These are phyloP conservation scores for Ceratorhiza oryzae-sativae DNA, from an alignment of 1,284 basidiomycete genomes.

Conservation along the genomic window DNA sequence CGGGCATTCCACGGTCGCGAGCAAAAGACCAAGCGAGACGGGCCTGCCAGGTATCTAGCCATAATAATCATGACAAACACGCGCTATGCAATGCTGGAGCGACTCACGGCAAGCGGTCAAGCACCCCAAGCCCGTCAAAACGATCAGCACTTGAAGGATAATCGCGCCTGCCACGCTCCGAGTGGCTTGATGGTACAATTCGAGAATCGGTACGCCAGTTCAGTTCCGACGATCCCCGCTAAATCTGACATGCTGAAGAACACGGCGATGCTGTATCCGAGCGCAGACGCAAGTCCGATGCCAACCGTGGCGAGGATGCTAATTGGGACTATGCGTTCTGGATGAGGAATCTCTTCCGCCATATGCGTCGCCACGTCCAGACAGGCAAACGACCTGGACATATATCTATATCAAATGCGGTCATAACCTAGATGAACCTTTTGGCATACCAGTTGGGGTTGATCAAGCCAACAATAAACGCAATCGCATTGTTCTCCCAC, in stretches of 20 bases:
- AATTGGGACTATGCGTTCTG: conserved; percentile 29
- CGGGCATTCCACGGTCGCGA: conserved; percentile 25
- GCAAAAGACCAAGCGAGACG: conserved; percentile 35
- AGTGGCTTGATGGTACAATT: conserved; percentile 27
- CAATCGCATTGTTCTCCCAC: conserved; percentile 35
- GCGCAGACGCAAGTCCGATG: conserved; percentile 19
- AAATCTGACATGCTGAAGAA: conserved; percentile 33
- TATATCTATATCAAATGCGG: neutral
- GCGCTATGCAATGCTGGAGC: neutral
- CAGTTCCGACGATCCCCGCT: neutral
- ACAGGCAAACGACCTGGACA: conserved; percentile 23
- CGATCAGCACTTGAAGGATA: conserved; percentile 8
- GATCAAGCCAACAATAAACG: conserved; percentile 32
- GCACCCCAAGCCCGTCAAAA: conserved; percentile 24
- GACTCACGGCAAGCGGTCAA: conserved; percentile 32
- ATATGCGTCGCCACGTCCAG: conserved; percentile 35
- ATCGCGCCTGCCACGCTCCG: conserved; percentile 17
- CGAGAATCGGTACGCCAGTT: conserved; percentile 31
- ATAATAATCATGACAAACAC: neutral
- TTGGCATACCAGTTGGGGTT: conserved; percentile 13
- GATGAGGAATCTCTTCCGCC: conserved; percentile 34
- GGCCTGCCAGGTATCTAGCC: conserved; percentile 36
- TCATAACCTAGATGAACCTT: neutral
- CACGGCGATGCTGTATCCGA: conserved; percentile 23
- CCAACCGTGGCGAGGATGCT: conserved; percentile 29